Percentiles rank a stretch among this genome's conserved stretches.
Evolutionary conservation across 2,329 filamentous ascomycete species (phyloP).

Genomic region (Cyclaneusma minus): DNA sequence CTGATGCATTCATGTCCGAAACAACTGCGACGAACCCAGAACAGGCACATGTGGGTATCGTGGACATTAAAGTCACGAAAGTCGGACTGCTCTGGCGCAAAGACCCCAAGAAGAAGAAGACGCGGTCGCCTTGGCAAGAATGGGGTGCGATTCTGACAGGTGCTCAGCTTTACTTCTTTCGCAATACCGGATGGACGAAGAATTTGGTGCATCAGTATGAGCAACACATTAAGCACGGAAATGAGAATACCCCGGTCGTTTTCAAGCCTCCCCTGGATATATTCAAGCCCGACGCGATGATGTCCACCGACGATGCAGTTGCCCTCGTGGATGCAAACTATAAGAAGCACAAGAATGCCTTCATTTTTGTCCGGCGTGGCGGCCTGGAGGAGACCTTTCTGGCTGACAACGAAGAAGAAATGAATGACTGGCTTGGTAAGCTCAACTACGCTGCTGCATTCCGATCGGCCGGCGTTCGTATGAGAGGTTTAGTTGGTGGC

Average conservation of each 20-base stretch:
- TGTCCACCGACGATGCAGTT: slow-evolving; percentile 87
- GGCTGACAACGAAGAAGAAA: slow-evolving; percentile 76
- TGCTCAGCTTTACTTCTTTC: slow-evolving; percentile 95
- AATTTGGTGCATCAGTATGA: slow-evolving; percentile 81
- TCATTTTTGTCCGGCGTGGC: slow-evolving; percentile 76
- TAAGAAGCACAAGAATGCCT: slow-evolving; percentile 90
- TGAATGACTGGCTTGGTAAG: slow-evolving; percentile 94
- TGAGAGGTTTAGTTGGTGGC: slow-evolving; percentile 72
- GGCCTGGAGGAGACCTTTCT: slow-evolving; percentile 82
- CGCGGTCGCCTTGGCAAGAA: slow-evolving; percentile 93
- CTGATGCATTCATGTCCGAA: slow-evolving; percentile 88
- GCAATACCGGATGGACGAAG: slow-evolving; percentile 86
- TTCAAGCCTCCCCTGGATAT: slow-evolving; percentile 83
- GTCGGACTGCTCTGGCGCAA: slow-evolving; percentile 93
- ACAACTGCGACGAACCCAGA: slow-evolving; percentile 71
- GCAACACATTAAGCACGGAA: slow-evolving; percentile 60
- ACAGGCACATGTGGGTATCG: slow-evolving; percentile 79
- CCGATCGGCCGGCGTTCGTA: slow-evolving; percentile 76
- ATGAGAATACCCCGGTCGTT: slow-evolving; percentile 61
- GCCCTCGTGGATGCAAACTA: slow-evolving; percentile 76
- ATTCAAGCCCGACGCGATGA: slow-evolving; percentile 86
- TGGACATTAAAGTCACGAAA: slow-evolving; percentile 95
- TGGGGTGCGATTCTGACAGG: slow-evolving; percentile 95
- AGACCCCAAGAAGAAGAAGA: slow-evolving; percentile 83
- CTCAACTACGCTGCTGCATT: slow-evolving; percentile 95